Conservation (phyloP, 768 basidiomycete genomes). For the Tylopilus vinaceipallidus region DNA sequence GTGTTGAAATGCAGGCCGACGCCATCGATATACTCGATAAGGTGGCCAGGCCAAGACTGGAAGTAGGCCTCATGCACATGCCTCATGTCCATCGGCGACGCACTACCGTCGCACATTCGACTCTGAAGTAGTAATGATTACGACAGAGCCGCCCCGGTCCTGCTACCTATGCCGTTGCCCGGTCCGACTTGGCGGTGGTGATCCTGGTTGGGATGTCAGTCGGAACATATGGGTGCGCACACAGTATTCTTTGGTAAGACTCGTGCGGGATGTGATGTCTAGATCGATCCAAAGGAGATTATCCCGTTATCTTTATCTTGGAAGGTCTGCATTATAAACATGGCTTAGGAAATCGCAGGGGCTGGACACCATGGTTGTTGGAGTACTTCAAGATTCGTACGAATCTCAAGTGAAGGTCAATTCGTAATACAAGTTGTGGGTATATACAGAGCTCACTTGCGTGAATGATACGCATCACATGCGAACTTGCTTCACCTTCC, state of each 20-base stretch:
- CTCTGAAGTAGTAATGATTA: conserved; percentile 5
- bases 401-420: no score
- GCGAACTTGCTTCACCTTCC: no score
- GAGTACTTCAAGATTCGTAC: no score
- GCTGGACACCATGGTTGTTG: no score
- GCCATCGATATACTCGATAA: background rate
- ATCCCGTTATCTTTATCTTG: background rate
- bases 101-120: conserved; percentile 6
- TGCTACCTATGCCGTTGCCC: conserved; percentile 2
- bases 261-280: no score
- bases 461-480: no score
- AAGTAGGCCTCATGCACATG: conserved; percentile 6
- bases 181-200: background rate
- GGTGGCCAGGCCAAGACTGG: background rate
- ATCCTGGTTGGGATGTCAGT: background rate
- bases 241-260: no score
- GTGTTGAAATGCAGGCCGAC: background rate
- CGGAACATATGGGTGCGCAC: background rate
- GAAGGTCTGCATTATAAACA: background rate
- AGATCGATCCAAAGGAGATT: background rate
- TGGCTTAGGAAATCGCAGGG: no score
- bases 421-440: no score
- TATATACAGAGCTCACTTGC: no score
- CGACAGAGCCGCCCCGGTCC: background rate
- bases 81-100: conserved; percentile 7